Evolutionary conservation across 108 stramenopile genomes (phyloP).

Genomic region (Nitzschia sp.): DNA sequence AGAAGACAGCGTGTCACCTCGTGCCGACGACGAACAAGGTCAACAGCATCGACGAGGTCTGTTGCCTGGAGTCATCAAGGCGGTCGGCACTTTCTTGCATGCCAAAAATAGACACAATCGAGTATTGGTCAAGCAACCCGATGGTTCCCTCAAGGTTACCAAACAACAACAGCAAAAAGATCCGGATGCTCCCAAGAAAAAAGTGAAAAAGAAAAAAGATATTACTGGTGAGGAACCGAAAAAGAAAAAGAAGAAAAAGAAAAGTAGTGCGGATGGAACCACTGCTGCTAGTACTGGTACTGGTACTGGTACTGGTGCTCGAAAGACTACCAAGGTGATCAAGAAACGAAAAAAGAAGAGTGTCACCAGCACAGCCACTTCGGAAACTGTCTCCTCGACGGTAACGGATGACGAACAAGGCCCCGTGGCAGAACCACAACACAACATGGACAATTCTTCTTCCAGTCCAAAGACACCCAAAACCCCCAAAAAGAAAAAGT

Average conservation of each 20-base stretch:
- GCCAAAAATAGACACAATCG: not conserved
- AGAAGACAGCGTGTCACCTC: too few species aligned
- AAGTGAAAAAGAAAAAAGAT: not conserved
- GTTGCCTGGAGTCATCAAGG: not conserved
- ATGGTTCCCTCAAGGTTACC: constrained; percentile 15
- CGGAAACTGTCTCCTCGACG: too few species aligned
- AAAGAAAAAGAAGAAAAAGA: constrained; percentile 5
- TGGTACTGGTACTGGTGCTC: too few species aligned
- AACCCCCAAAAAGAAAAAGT: not conserved
- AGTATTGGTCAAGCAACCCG: constrained; percentile 5
- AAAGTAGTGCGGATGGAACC: not conserved
- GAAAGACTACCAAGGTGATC: not conserved
- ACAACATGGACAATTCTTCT: too few species aligned
- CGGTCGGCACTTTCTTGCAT: constrained; percentile 7
- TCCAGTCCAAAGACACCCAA: too few species aligned
- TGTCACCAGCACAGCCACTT: too few species aligned
- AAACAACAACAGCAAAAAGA: not conserved
- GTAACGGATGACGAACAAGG: too few species aligned
- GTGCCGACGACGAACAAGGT: not conserved
- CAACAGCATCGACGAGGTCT: not conserved
- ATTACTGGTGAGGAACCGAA: not conserved
- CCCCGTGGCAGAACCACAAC: too few species aligned
- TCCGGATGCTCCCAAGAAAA: not conserved
- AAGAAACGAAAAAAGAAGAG: too few species aligned
- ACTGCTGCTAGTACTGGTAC: not conserved